phyloP scores from a whole-genome alignment of 768 basidiomycete genomes.

The Mycena latifolia region DNA sequence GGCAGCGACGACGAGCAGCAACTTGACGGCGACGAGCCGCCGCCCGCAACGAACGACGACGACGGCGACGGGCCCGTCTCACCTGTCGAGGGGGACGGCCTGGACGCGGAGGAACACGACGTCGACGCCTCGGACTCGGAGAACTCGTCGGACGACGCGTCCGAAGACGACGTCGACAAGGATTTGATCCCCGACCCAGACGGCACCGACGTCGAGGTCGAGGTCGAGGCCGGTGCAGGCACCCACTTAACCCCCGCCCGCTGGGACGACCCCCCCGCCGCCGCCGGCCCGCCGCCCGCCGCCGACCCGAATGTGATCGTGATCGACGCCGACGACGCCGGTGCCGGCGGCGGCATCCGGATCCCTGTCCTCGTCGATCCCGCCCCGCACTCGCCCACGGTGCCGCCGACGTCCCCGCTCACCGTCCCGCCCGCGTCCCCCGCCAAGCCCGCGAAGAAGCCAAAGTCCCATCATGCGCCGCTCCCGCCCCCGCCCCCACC shows the following conservation, averaged over 20 bases:
- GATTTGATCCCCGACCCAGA: constrained; percentile 32
- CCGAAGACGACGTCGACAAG: constrained; percentile 38
- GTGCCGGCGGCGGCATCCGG: constrained; percentile 14
- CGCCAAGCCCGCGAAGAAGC: constrained; percentile 54
- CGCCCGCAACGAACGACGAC: constrained; percentile 17
- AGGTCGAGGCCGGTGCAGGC: constrained; percentile 23
- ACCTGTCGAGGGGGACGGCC: constrained; percentile 7
- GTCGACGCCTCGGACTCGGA: constrained; percentile 32
- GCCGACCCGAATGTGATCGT: constrained; percentile 9
- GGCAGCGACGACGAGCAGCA: background rate
- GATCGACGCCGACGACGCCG: background rate
- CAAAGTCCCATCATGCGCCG: constrained; percentile 63
- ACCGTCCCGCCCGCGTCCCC: constrained; percentile 46
- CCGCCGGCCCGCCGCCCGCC: background rate
- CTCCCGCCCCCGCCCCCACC: constrained; percentile 72
- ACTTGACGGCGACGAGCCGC: background rate
- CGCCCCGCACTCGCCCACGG: constrained; percentile 24
- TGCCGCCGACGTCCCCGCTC: constrained; percentile 46
- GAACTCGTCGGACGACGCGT: constrained; percentile 36
- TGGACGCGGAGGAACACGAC: constrained; percentile 35
- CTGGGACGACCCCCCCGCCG: background rate
- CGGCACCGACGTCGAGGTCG: constrained; percentile 29
- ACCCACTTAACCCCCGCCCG: background rate
- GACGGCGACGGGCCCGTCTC: constrained; percentile 25
- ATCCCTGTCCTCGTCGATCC: constrained; percentile 37